Base-by-base conservation (phyloP, 352 stramenopile genomes). In the Saprolegnia parasitica region DNA sequence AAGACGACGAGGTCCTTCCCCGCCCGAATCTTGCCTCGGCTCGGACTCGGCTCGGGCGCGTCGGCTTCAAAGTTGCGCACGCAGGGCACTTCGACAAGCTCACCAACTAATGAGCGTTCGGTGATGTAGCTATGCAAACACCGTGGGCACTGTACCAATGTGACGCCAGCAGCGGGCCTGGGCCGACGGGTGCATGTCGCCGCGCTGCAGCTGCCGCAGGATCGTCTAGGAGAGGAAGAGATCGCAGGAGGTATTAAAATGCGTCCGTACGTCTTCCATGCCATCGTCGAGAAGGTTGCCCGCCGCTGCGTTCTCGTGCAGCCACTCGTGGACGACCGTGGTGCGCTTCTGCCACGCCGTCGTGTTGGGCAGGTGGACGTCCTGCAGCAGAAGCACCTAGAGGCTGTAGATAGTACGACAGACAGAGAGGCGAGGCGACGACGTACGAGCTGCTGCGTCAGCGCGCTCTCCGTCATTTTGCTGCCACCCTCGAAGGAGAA, bases 111-210 rank as follows among this genome's bases (percentile, higher is more conserved):
- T n/a, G n/a, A n/a, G n/a, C n/a, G 5, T 42, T 20, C 42, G 61
- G 16, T 6, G 18, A 71, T 23, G 3, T 6, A 50, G 5, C 46
- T 29, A 18, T 29, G 6, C 21, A 21, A 37, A 21, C 8, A n/a
- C 23, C 6, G 21, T 4, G 11, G 32, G 16, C 4, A 39, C 0
- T 24, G 18, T 79, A 88, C 81, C 16, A 35, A 91, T 90, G 56
- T 93, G 78, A 26, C 83, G 86, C 86, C 83, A 93, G 68, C 86
- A 93, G 65, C 90, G 90, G 72, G 78, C 71, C 60, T 88, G 82
- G 35, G 73, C 75, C 39, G 78, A 73, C 24, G 83, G 75, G 54
- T 91, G 85, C 18, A 88, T 81, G 26, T 90, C 83, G 37, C 86
- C 83, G 2, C 86, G 82, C 42, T 91, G 81, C 49, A 93, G 83